These are phyloP conservation scores for Aureobasidium sp. DNA, from an alignment of 2,329 filamentous ascomycete species.

Conservation along the genomic window DNA sequence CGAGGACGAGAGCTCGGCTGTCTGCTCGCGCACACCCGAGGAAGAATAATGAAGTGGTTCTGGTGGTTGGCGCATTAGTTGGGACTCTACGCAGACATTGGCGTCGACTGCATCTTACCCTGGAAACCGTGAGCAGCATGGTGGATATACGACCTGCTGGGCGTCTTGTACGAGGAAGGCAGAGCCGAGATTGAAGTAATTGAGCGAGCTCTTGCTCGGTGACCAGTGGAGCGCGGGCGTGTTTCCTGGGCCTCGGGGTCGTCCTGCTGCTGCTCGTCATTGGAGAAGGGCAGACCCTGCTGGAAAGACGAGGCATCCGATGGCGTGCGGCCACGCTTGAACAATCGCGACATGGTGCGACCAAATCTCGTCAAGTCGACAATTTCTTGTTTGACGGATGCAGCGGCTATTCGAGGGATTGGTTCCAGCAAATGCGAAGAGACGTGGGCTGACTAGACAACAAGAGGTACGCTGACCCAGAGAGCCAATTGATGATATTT, in stretches of 20 bases:
- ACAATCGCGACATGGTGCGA: constrained; percentile 12
- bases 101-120: neutral
- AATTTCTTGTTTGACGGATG: neutral
- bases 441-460: constrained; percentile 2
- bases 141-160: constrained; percentile 28
- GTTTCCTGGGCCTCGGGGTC: constrained; percentile 8
- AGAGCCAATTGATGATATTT: neutral
- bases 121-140: constrained; percentile 18
- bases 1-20: constrained; percentile 29
- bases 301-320: constrained; percentile 15
- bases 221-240: constrained; percentile 4
- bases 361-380: neutral
- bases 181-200: constrained; percentile 16
- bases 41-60: constrained; percentile 34
- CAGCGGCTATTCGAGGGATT: neutral
- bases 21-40: constrained; percentile 29
- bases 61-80: constrained; percentile 24
- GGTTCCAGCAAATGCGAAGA: neutral
- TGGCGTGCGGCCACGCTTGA: constrained; percentile 12
- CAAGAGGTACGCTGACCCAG: neutral
- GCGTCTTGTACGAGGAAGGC: constrained; percentile 24
- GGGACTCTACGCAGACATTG: neutral
- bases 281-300: constrained; percentile 15
- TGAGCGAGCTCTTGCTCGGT: constrained; percentile 13
- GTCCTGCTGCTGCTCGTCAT: constrained; percentile 13